A percentile compares a stretch with the other conserved stretches of the same genome.
These are phyloP conservation scores for Kwoniella dejecticola DNA, from an alignment of 768 basidiomycete genomes.

Conservation along the genomic window DNA sequence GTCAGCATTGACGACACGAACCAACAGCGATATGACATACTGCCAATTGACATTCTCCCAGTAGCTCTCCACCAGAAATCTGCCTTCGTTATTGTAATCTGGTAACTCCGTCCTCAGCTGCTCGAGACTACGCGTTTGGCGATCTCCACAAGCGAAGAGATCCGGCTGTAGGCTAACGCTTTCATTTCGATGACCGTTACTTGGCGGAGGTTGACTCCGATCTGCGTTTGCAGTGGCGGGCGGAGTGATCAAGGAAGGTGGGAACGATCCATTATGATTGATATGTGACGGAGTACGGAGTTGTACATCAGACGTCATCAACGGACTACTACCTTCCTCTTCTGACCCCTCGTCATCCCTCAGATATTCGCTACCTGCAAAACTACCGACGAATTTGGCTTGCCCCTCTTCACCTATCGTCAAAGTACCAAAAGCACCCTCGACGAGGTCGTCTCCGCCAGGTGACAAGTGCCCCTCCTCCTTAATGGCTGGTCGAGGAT, in stretches of 20 bases:
- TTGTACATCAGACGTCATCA: not conserved
- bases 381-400: constrained; percentile 48
- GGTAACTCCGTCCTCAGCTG: constrained; percentile 41
- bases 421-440: constrained; percentile 49
- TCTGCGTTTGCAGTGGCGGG: constrained; percentile 23
- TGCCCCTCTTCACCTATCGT: constrained; percentile 49
- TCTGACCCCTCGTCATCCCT: constrained; percentile 27
- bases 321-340: constrained; percentile 12
- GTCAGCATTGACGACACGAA: not conserved
- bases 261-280: not conserved
- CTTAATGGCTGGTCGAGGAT: constrained; percentile 12
- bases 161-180: constrained; percentile 12
- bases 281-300: not conserved
- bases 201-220: not conserved
- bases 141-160: constrained; percentile 25
- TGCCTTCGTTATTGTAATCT: constrained; percentile 48
- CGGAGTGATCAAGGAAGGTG: constrained; percentile 23
- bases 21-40: constrained; percentile 31
- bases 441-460: constrained; percentile 39
- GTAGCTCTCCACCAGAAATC: constrained; percentile 41
- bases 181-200: not conserved
- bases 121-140: constrained; percentile 24
- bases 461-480: not conserved
- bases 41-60: constrained; percentile 56
- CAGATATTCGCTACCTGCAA: constrained; percentile 49